Evolutionary conservation across 2,329 filamentous ascomycete species (phyloP).

Genomic region (Pseudogymnoascus sp.): DNA sequence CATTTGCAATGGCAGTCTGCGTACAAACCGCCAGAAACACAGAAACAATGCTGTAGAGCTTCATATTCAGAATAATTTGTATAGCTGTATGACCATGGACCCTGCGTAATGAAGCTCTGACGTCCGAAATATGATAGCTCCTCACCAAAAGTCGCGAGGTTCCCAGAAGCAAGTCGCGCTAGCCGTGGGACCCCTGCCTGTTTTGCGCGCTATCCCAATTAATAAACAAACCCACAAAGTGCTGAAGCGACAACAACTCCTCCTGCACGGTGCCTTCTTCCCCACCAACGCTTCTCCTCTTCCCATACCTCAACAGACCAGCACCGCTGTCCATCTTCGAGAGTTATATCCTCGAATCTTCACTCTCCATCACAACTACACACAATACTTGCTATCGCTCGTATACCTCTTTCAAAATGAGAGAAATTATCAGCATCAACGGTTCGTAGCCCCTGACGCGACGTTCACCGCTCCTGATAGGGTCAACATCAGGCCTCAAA

Average conservation of each 20-base stretch:
- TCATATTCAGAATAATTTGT: not conserved
- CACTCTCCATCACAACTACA: conserved; percentile 16
- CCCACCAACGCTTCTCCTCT: conserved; percentile 17
- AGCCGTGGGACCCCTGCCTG: conserved; percentile 3
- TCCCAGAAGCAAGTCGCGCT: conserved; percentile 4
- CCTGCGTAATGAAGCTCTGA: conserved; percentile 1
- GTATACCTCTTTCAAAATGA: conserved; percentile 60
- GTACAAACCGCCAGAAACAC: conserved; percentile 14
- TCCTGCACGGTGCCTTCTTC: conserved; percentile 15
- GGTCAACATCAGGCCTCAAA: conserved; percentile 16
- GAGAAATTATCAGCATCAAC: conserved; percentile 99
- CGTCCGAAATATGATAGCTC: conserved; percentile 1
- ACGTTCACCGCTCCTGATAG: conserved; percentile 35
- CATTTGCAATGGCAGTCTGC: conserved; percentile 54
- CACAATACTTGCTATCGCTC: conserved; percentile 7
- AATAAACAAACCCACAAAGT: conserved; percentile 12
- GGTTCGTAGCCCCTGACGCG: conserved; percentile 51
- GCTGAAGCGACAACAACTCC: conserved; percentile 9
- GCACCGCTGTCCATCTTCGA: conserved; percentile 12
- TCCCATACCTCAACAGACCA: conserved; percentile 17
- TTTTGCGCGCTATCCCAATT: conserved; percentile 9
- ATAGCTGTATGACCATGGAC: not conserved
- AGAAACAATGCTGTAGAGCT: conserved; percentile 16
- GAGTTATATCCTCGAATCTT: conserved; percentile 15
- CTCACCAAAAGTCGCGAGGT: not conserved